Base-by-base conservation (phyloP, 345 rosid genomes). In the Pistacia atlantica region DNA sequence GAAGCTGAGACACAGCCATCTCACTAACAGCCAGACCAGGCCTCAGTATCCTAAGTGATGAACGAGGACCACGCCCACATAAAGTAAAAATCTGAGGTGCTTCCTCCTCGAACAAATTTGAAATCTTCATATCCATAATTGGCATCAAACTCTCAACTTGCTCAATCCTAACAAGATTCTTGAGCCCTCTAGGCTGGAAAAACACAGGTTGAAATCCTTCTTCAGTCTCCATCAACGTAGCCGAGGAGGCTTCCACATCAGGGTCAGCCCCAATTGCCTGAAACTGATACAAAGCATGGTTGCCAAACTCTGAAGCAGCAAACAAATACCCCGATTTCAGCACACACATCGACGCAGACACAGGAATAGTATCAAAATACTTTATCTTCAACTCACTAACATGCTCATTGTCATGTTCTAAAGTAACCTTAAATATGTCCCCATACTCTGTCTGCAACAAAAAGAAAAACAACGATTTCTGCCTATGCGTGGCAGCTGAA, bases 1-100 rank as follows among this genome's bases (percentile, higher is more conserved):
- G 99, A 83, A 96, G 99, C 94, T 88, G 97, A 45, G 99, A 96
- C 65, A 93, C 99, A 65, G 97, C 99, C 98, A 93, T 96, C 85
- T 96, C 99, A 65, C 90, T 89, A 71, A 96, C 86, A 59, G 99
- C 99, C 86, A 96, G 86, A 61, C 99, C 98, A 37, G 99, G 97
- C 74, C 97, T 91, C 62, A 96, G 75, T 75, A 96, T 92, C 87
- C 99, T 92, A 57, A 93, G 80, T 12, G 98, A 91, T 5, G 99
- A 96, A 49, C 99, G 95, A 35, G 99, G 97, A 78, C 99, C 99
- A 37, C 98, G 89, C 2, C 99, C 99, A 77, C 99, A 96, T 18
- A 96, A 90, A 8, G 94, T 83, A 80, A 89, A 93, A 66, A 96
- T 89, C 84, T 96, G 99, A 61, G 99, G 97, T 4, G 98, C 92